A percentile compares a stretch with the other conserved stretches of the same genome.
Conservation (phyloP, 768 basidiomycete species). For the Strobilomyces echinocephalus region DNA sequence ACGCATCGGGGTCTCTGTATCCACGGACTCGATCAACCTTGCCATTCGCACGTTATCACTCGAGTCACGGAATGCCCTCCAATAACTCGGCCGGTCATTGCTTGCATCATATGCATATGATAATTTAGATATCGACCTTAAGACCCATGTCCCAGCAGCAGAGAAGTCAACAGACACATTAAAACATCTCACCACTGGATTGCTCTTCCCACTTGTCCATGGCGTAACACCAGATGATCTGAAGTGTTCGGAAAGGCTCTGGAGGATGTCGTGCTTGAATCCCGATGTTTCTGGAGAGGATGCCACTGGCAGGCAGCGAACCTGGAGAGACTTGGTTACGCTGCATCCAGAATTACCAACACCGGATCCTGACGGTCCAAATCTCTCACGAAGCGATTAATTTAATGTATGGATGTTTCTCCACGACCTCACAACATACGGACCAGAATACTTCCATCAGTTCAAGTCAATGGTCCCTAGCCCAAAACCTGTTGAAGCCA, state of each 20-base stretch:
- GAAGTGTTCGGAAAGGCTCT: background rate
- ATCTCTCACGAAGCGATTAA: too few relatives aligned
- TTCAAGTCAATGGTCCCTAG: background rate
- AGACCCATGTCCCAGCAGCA: fast-evolving
- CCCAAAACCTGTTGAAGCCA: background rate
- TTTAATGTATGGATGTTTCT: background rate
- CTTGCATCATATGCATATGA: background rate
- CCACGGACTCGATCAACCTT: too few relatives aligned
- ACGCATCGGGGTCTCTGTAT: too few relatives aligned
- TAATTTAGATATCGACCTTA: background rate
- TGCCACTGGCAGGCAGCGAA: too few relatives aligned
- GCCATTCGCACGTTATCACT: too few relatives aligned
- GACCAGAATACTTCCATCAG: background rate
- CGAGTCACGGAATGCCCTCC: too few relatives aligned
- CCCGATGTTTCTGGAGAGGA: too few relatives aligned
- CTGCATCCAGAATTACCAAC: too few relatives aligned
- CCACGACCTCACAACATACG: background rate
- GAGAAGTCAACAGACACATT: background rate
- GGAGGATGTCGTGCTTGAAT: background rate
- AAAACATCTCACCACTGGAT: background rate
- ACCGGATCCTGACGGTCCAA: too few relatives aligned
- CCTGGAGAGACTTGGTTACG: too few relatives aligned
- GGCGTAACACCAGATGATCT: background rate
- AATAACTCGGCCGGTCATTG: too few relatives aligned
- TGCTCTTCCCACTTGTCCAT: background rate